Conservation (phyloP, 306 rosid species). For the Cyamopsis tetragonoloba region DNA sequence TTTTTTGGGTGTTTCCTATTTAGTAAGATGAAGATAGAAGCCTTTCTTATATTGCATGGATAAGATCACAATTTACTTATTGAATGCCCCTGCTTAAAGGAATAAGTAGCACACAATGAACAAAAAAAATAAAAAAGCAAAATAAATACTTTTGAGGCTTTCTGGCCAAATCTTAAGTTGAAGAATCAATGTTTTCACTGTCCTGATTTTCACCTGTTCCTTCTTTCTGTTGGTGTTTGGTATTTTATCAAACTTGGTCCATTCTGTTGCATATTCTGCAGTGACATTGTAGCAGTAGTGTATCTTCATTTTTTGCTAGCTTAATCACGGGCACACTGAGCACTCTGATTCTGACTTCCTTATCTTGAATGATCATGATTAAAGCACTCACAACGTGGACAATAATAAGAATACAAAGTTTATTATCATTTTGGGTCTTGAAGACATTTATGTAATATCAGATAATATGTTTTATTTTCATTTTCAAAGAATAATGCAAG, state of each 20-base stretch:
- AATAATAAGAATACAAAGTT: background rate
- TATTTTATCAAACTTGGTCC: background rate
- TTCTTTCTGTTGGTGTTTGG: background rate
- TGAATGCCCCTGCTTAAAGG: background rate
- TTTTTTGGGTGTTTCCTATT: too few relatives aligned
- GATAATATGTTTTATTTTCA: background rate
- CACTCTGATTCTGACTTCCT: background rate
- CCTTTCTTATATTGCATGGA: background rate
- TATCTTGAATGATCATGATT: background rate
- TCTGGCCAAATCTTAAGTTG: background rate
- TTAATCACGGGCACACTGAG: background rate
- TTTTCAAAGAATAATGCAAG: background rate
- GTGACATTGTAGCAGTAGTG: background rate
- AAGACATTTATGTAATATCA: background rate
- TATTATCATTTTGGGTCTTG: background rate
- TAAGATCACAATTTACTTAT: background rate
- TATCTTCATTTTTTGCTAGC: slow-evolving; percentile 1
- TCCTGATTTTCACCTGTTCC: background rate
- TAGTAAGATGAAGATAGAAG: too few relatives aligned
- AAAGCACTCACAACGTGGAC: background rate
- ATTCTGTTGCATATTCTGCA: background rate
- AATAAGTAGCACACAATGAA: background rate
- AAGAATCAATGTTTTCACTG: background rate
- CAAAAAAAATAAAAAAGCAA: background rate
- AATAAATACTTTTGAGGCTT: background rate